These are phyloP conservation scores for Epichloe sp. DNA, from an alignment of 2,329 filamentous ascomycete genomes.

Conservation along the genomic window DNA sequence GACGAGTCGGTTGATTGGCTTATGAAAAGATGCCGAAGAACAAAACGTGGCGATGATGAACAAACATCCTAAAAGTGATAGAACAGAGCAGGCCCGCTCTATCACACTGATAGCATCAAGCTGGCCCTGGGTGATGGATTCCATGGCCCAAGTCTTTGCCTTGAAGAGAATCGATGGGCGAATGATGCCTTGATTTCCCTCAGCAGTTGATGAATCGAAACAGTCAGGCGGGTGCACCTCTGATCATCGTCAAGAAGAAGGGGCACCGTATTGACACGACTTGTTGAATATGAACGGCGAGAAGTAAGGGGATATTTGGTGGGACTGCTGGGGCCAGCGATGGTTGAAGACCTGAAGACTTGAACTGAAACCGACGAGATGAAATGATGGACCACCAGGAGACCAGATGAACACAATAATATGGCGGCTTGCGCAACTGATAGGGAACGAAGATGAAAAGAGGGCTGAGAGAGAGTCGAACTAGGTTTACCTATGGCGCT, in stretches of 20 bases:
- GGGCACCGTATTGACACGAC: not conserved
- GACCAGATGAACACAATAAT: not conserved
- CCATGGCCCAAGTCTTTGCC: not conserved
- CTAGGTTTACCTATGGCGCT: not conserved
- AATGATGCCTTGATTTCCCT: not conserved
- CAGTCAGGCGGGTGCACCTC: not conserved
- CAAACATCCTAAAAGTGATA: constrained; percentile 57
- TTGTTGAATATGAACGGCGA: not conserved
- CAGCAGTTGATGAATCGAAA: not conserved
- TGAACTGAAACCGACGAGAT: not conserved
- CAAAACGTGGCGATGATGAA: constrained; percentile 63
- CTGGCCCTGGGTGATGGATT: constrained; percentile 18
- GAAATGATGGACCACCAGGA: not conserved
- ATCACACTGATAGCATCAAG: constrained; percentile 44
- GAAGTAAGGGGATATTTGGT: not conserved
- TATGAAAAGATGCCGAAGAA: constrained; percentile 57
- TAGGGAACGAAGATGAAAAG: not conserved
- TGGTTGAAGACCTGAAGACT: not conserved
- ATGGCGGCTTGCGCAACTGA: not conserved
- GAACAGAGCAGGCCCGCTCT: constrained; percentile 54
- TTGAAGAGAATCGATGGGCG: not conserved
- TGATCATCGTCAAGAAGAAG: not conserved
- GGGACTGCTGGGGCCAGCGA: not conserved
- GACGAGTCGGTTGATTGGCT: constrained; percentile 75
- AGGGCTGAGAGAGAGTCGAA: not conserved